phyloP scores from a whole-genome alignment of 345 rosid species.

The Syzygium aqueum region DNA sequence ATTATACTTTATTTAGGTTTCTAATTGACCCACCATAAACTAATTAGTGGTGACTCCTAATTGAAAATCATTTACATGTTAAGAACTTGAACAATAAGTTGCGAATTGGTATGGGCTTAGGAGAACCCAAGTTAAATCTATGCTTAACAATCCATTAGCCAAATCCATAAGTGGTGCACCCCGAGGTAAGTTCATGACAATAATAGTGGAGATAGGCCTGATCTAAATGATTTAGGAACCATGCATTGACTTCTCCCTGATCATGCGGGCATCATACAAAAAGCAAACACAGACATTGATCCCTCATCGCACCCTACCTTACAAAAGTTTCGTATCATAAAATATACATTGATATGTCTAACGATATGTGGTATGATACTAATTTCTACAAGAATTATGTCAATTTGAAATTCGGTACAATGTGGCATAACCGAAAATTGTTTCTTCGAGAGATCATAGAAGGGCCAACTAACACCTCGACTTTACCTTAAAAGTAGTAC shows the following conservation, averaged over 20 bases:
- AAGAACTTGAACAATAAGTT: no score
- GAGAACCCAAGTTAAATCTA: no score
- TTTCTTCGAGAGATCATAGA: background rate
- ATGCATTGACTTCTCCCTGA: background rate
- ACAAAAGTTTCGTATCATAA: background rate
- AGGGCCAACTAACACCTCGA: background rate
- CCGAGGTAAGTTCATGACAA: no score
- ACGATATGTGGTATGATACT: background rate
- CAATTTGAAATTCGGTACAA: background rate
- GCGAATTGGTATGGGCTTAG: no score
- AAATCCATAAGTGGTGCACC: no score
- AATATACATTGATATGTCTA: background rate
- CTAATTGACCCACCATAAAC: no score
- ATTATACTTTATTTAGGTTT: no score
- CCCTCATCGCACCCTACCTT: background rate
- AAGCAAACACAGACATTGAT: background rate
- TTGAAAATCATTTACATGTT: no score
- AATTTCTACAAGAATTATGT: background rate
- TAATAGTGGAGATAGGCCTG: background rate
- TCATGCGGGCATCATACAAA: background rate
- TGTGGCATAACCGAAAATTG: background rate
- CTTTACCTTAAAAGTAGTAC: background rate
- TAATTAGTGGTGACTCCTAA: no score
- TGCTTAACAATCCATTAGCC: no score
- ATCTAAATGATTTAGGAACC: background rate